phyloP scores from a whole-genome alignment of 768 basidiomycete species.

The Boletus fagicola region DNA sequence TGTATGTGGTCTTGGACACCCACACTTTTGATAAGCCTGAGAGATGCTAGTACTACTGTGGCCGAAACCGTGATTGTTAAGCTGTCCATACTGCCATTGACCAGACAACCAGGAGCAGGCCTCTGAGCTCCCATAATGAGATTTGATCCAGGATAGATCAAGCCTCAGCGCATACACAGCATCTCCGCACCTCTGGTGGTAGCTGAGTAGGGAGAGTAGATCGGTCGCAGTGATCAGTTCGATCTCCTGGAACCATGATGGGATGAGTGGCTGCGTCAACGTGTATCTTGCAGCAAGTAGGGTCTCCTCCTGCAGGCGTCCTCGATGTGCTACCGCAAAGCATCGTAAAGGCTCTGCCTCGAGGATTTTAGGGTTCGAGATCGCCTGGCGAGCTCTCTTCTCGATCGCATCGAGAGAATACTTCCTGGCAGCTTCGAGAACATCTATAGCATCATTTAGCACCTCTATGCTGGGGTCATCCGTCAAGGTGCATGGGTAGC shows the following conservation, averaged over 20 bases:
- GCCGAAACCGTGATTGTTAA: too few relatives aligned
- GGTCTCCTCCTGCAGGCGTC: constrained; percentile 23
- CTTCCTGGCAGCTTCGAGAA: constrained; percentile 22
- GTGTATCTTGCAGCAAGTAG: constrained; percentile 31
- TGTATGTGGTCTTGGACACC: not conserved
- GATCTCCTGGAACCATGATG: constrained; percentile 26
- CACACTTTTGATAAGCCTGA: not conserved
- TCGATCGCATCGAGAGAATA: constrained; percentile 22
- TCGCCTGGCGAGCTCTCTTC: constrained; percentile 18
- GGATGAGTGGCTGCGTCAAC: constrained; percentile 26
- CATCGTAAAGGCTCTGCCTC: constrained; percentile 27
- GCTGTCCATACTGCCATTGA: too few relatives aligned
- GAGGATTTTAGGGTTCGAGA: constrained; percentile 21
- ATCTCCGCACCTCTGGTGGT: constrained; percentile 20
- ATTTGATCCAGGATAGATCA: constrained; percentile 13
- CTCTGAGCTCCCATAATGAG: constrained; percentile 9
- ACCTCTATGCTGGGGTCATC: constrained; percentile 15
- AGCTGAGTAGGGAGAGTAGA: constrained; percentile 26
- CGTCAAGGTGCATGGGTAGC: constrained; percentile 21
- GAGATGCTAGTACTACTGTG: not conserved
- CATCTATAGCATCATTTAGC: constrained; percentile 7
- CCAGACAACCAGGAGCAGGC: constrained; percentile 12
- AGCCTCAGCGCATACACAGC: constrained; percentile 5
- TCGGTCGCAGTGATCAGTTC: constrained; percentile 27
- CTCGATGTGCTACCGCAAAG: constrained; percentile 32